phyloP scores from a whole-genome alignment of 1,139 yeast genomes.

The Yueomyces sp. region DNA sequence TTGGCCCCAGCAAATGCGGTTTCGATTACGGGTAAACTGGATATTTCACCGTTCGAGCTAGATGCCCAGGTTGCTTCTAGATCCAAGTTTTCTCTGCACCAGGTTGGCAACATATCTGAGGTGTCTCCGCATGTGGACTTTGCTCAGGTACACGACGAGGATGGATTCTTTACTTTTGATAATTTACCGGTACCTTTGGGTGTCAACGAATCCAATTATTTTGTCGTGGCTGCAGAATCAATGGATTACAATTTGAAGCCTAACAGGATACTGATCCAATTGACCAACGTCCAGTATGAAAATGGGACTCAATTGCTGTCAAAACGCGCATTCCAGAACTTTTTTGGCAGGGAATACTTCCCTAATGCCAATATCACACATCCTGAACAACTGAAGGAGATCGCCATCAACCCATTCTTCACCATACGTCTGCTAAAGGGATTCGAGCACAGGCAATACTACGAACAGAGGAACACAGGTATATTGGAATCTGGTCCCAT shows the following conservation, averaged over 20 bases:
- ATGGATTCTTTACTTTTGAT: slow-evolving; percentile 19
- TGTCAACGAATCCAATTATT: slow-evolving; percentile 16
- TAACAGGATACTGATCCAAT: slow-evolving; percentile 20
- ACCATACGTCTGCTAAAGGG: not conserved
- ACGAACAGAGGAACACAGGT: slow-evolving; percentile 21
- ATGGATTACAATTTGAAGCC: slow-evolving; percentile 23
- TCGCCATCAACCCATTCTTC: slow-evolving; percentile 14
- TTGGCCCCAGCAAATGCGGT: not conserved
- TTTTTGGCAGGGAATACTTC: slow-evolving; percentile 24
- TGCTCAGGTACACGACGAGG: slow-evolving; percentile 8
- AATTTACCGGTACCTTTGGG: slow-evolving; percentile 17
- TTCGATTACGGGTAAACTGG: slow-evolving; percentile 7
- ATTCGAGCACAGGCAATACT: slow-evolving; percentile 20
- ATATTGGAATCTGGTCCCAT: slow-evolving; percentile 25
- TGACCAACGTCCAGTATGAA: slow-evolving; percentile 6
- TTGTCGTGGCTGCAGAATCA: slow-evolving; percentile 18
- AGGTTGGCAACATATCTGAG: slow-evolving; percentile 14
- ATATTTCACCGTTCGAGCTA: slow-evolving; percentile 10
- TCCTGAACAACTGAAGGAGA: slow-evolving; percentile 19
- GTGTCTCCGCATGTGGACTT: slow-evolving; percentile 8
- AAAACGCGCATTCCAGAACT: slow-evolving; percentile 16
- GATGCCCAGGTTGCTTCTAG: slow-evolving; percentile 13
- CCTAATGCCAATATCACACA: slow-evolving; percentile 19
- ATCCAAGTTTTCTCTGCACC: slow-evolving; percentile 16
- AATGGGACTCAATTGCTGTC: slow-evolving; percentile 7